Percentiles rank a stretch among this genome's conserved stretches.
phyloP scores from a whole-genome alignment of 2,329 filamentous ascomycete genomes.

The Diaporthe australafricana region DNA sequence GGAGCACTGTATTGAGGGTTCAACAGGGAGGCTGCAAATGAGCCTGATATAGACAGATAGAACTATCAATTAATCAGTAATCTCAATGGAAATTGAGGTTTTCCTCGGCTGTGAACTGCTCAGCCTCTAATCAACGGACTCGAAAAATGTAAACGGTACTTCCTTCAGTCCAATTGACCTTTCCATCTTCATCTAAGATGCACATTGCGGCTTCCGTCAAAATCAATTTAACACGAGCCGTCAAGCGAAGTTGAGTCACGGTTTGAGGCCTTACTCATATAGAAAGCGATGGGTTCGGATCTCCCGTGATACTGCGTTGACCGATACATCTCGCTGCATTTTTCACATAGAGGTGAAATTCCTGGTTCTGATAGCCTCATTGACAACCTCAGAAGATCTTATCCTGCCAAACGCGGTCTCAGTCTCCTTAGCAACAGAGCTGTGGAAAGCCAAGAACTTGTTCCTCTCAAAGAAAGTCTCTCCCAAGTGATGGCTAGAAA shows the following conservation, averaged over 20 bases:
- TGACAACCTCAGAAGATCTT: conserved; percentile 26
- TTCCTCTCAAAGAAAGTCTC: background rate
- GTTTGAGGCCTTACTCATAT: conserved; percentile 3
- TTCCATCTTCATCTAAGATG: no score
- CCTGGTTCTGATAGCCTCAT: background rate
- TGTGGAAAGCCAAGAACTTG: background rate
- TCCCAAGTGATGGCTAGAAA: conserved; percentile 4
- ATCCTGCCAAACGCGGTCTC: background rate
- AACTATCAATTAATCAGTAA: background rate
- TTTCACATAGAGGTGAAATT: conserved; percentile 14
- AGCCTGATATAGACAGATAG: background rate
- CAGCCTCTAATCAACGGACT: no score
- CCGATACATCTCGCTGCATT: background rate
- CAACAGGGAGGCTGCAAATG: background rate
- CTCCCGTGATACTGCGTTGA: no score
- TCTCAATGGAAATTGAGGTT: background rate
- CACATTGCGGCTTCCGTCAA: no score
- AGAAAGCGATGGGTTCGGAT: background rate
- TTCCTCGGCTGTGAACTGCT: background rate
- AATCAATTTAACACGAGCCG: no score
- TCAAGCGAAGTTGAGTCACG: background rate
- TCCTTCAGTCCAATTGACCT: no score
- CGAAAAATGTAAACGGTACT: no score
- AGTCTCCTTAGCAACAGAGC: conserved; percentile 1
- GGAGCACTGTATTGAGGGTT: background rate